Base-by-base conservation (phyloP, 805 yeast genomes). In the Hanseniaspora jakobsenii region DNA sequence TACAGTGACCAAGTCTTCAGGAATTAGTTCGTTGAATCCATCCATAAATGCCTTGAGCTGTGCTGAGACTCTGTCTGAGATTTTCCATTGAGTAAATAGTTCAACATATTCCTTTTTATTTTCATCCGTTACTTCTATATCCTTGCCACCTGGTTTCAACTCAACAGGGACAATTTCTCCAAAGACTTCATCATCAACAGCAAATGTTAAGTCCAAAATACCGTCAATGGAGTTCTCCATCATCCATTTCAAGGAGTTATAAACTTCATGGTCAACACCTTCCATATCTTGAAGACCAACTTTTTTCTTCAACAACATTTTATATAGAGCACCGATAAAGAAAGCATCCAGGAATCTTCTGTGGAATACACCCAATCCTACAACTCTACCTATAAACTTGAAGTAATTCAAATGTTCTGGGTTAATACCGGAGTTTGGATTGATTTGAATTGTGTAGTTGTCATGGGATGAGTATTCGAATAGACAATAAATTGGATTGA, bases 381-480 rank as follows among this genome's bases (percentile, higher is more conserved):
- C 96, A 47, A 87, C 95, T 66, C 99, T 78, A 52, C 99, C 99
- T 61, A 91, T 87, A 61, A 91, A 91, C 64, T 87, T 89, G 79
- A 91, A 91, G 66, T 91, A 91, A 63, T 86, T 87, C 70, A 91
- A 75, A 65, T 91, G 98, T 68, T 91, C 99, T 18, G 97, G 96
- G 62, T 91, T 91, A 55, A 91, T 83, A 50, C 86, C 94, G 18
- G 95, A 83, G 64, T 89, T 91, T 53, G 97, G 95, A 69, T 89
- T 91, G 66, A 91, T 91, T 65, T 91, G 99, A 61, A 91, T 71
- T 0, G 98, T 91, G 66, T 91, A 91, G 64, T 91, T 91, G 66
- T 91, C 99, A 65, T 87, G 94, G 29, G 97, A 93, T 14, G 96
- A 86, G 64, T 91, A 91, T 66, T 91, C 96, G 62, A 91, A 91